Evolutionary conservation across 768 basidiomycete genomes (phyloP), one percentile per base, ranked within the genome.

Genomic region (Dendrothele bispora): DNA sequence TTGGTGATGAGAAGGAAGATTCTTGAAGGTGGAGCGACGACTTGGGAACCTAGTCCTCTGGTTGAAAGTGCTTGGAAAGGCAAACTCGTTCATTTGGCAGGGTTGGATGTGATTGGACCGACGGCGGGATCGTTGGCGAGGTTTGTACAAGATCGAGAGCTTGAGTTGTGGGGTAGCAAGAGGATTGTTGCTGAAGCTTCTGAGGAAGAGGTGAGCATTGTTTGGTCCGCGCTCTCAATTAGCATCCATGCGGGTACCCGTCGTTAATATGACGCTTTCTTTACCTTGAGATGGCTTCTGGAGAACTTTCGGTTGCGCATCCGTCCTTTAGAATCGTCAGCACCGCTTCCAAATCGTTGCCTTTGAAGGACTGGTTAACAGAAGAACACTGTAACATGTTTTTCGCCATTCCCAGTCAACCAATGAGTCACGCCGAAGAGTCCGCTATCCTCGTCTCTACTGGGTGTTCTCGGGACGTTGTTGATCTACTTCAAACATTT

Each of bases 371-470:
- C 56, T 86, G 83, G 84, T 72, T 86, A 21, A 70, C 75, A 1
- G 77, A 79, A 49, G 83, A 86, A 56, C 79, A 84, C 56, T 77
- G 80, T 21, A 85, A 84, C 55, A 84, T 84, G 82, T 84, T 86
- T 70, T 80, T 84, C 61, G 62, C 82, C 8, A 59, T 86, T 12
- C 75, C 79, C 7, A 72, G 77, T 35, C 78, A 79, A 54, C 82
- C 83, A 1, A 86, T 86, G 83, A 68, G 71, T 24, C 53, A 48
- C 14, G 53, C 59, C 0, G 83, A 86, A 59, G 83, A 86, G 62
- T 52, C 58, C 0, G 51, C 58, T 2, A 61, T 84, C 12, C 76
- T 86, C 3, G 53, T 61, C 15, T 66, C 71, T 7, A 82, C 82
- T 1, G 79, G 78, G 3, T 84, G 83, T 54, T 56, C 72, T 0